Evolutionary conservation across 208 protist species (phyloP).

Genomic region (Leishmania tarentolae): DNA sequence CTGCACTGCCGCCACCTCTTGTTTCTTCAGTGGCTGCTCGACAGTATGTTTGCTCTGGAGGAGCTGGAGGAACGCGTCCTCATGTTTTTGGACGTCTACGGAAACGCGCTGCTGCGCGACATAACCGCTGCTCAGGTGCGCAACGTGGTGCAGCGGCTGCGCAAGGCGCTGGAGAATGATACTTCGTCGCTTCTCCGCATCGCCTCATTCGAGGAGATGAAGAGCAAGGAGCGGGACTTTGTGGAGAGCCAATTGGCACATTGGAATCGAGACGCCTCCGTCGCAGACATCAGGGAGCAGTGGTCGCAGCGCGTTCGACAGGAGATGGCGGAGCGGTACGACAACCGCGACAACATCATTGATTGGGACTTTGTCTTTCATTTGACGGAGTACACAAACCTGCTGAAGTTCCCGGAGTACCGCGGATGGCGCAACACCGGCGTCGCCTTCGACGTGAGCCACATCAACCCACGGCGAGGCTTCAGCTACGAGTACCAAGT

Average conservation of each 20-base stretch:
- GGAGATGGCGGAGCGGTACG: constrained; percentile 92
- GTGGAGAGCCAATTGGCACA: constrained; percentile 81
- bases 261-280: constrained; percentile 71
- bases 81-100: constrained; percentile 92
- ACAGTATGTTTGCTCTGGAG: constrained; percentile 85
- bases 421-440: constrained; percentile 87
- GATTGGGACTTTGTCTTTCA: constrained; percentile 93
- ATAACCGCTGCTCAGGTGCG: constrained; percentile 74
- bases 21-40: constrained; percentile 91
- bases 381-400: constrained; percentile 82
- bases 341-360: constrained; percentile 92
- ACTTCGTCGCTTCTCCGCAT: constrained; percentile 37
- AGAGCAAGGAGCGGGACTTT: constrained; percentile 87
- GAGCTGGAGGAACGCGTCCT: constrained; percentile 89
- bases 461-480: constrained; percentile 86
- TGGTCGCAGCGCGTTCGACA: constrained; percentile 73
- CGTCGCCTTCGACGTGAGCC: constrained; percentile 82
- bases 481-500: constrained; percentile 78
- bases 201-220: constrained; percentile 77
- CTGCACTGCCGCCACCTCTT: constrained; percentile 88
- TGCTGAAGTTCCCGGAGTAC: constrained; percentile 91
- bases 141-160: constrained; percentile 66
- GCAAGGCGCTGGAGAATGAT: constrained; percentile 45
- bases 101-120: constrained; percentile 78
- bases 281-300: constrained; percentile 55